These are phyloP conservation scores for Spiraea crenata DNA, from an alignment of 331 rosid species.

Conservation along the genomic window DNA sequence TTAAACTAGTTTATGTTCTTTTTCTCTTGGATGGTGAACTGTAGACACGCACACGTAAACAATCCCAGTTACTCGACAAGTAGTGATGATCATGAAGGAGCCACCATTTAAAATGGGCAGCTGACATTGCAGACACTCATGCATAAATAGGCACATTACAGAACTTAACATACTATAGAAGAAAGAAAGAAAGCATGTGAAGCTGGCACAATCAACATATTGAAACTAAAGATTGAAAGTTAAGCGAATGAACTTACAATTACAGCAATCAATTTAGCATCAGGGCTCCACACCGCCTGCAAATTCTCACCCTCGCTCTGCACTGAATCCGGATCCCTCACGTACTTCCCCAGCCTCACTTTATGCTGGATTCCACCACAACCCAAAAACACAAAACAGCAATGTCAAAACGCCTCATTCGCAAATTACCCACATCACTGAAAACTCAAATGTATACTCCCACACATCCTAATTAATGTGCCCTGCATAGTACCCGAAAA, in stretches of 20 bases:
- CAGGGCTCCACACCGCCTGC: constrained; percentile 98
- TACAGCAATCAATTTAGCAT: constrained; percentile 75
- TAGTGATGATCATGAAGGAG: neutral
- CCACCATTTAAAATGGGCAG: neutral
- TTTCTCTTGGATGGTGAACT: neutral
- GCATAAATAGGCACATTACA: neutral
- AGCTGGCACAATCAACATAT: neutral
- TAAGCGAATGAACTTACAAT: constrained; percentile 54
- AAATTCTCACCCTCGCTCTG: constrained; percentile 81
- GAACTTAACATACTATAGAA: neutral
- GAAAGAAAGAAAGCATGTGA: neutral
- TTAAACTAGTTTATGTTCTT: neutral
- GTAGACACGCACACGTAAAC: neutral
- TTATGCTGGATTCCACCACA: constrained; percentile 57
- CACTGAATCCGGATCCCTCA: constrained; percentile 79
- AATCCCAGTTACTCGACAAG: neutral
- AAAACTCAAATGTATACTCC: constrained; percentile 10
- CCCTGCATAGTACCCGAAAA: neutral
- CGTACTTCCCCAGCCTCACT: constrained; percentile 89
- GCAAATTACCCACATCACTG: constrained; percentile 14
- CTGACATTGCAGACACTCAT: neutral
- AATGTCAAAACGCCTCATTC: constrained; percentile 40
- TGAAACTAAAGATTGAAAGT: neutral
- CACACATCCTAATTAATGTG: neutral
- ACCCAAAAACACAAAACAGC: constrained; percentile 27